Evolutionary conservation across 768 basidiomycete genomes (phyloP).

Genomic region (Tylopilus intermedius): DNA sequence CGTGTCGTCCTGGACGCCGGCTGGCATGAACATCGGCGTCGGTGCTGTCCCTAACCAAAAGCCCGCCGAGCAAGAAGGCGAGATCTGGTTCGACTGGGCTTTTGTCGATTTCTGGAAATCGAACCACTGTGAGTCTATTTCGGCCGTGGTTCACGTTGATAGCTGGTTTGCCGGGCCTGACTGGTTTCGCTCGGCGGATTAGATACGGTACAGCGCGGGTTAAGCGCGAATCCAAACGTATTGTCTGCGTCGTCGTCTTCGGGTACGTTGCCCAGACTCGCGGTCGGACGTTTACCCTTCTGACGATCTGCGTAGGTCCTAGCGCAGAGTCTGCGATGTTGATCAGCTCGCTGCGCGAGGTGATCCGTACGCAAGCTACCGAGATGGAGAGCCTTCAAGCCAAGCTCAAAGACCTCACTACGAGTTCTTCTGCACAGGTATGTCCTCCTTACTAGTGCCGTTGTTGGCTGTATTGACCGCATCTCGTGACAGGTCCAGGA

Average conservation of each 20-base stretch:
- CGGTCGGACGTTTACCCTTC: neutral
- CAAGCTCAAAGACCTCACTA: constrained; percentile 43
- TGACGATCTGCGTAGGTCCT: constrained; percentile 39
- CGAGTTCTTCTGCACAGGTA: constrained; percentile 39
- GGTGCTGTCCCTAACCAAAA: constrained; percentile 1
- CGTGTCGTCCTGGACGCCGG: constrained; percentile 41
- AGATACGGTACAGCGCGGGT: constrained; percentile 76
- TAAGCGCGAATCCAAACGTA: constrained; percentile 65
- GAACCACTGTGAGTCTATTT: constrained; percentile 72
- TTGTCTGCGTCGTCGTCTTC: constrained; percentile 46
- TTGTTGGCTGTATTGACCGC: neutral
- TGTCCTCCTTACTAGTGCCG: neutral
- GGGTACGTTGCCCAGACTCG: constrained; percentile 36
- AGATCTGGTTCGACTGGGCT: constrained; percentile 97
- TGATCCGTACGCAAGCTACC: constrained; percentile 74
- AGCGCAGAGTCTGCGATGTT: constrained; percentile 77
- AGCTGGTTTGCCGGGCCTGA: neutral
- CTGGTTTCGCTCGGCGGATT: neutral
- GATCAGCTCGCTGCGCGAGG: constrained; percentile 77
- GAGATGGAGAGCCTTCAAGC: constrained; percentile 70
- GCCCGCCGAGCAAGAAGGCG: constrained; percentile 56
- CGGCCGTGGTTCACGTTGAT: neutral
- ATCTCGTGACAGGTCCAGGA: constrained; percentile 34
- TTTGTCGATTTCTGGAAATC: constrained; percentile 99
- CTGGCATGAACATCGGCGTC: neutral